Base-by-base conservation (phyloP, 2,329 filamentous ascomycete genomes). In the Aspergillus sp. region DNA sequence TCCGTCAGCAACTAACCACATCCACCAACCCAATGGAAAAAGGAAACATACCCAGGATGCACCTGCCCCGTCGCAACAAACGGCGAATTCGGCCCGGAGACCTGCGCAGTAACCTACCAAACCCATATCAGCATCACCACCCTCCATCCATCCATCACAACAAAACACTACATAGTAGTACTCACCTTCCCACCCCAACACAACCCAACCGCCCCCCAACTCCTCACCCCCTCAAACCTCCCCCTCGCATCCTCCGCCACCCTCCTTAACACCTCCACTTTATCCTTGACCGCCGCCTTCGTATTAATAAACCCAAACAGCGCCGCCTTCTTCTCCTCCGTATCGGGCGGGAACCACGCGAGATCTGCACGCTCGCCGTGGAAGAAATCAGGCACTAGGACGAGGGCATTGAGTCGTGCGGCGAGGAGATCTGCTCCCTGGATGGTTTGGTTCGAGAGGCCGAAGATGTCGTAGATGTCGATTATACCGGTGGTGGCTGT, bases 121-220 rank as follows among this genome's bases (percentile, higher is more conserved):
- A 21, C 19, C 5, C 21, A 30, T 0, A 36, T 13, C 10, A 36
- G 5, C 32, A 36, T 36, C 32, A 36, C 25, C n/a, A n/a, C n/a
- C n/a, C n/a, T n/a, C n/a, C n/a, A n/a, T n/a, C n/a, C n/a, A n/a
- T n/a, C n/a, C n/a, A n/a, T n/a, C n/a, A n/a, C n/a, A n/a, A n/a
- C n/a, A n/a, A n/a, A n/a, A n/a, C n/a, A n/a, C n/a, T n/a, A n/a
- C n/a, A n/a, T n/a, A n/a, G n/a, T n/a, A n/a, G n/a, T n/a, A 19
- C 83, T 81, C 8, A 89, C 84, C 78, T 91, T 91, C 66, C 87
- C 88, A 65, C 89, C 89, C 88, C 87, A 91, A 79, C 89, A 91
- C 74, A 83, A 85, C 75, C 88, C 88, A 47, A 89, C 66, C 54
- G 86, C 78, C n/a, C 78, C 87, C 81, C 85, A 87, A 55, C 81